These are phyloP conservation scores for Microbotryum scabiosae DNA, from an alignment of 1,284 basidiomycete species.

Conservation along the genomic window DNA sequence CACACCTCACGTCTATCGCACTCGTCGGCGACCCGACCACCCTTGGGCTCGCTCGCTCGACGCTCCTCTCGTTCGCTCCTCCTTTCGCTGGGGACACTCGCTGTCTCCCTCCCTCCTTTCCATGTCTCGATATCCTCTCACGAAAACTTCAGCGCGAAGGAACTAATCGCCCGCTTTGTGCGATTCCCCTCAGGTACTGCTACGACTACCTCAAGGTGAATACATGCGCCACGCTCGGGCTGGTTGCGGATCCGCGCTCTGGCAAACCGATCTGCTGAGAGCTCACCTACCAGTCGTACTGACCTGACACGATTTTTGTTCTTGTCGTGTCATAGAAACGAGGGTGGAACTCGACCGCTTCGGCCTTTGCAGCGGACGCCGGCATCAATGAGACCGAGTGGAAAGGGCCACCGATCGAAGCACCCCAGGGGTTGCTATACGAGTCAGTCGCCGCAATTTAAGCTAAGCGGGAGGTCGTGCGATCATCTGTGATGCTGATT, in stretches of 20 bases:
- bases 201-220: constrained; percentile 30
- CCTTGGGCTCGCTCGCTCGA: not conserved
- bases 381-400: constrained; percentile 27
- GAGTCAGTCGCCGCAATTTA: constrained; percentile 36
- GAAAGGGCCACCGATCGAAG: constrained; percentile 38
- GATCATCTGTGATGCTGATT: not conserved
- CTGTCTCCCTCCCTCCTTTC: not conserved
- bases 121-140: not conserved
- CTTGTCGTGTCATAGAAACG: constrained; percentile 20
- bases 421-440: constrained; percentile 40
- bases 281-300: not conserved
- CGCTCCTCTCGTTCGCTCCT: not conserved
- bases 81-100: not conserved
- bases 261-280: not conserved
- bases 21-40: not conserved
- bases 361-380: constrained; percentile 25
- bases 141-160: not conserved
- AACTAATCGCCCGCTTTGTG: not conserved
- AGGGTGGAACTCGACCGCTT: constrained; percentile 25
- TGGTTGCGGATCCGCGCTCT: not conserved
- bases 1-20: not conserved
- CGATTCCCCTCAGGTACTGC: constrained; percentile 19
- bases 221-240: not conserved
- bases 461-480: not conserved
- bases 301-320: not conserved